Conservation (phyloP, 192 early-diverging fungal species). For the Dimargaris cristalligena region DNA sequence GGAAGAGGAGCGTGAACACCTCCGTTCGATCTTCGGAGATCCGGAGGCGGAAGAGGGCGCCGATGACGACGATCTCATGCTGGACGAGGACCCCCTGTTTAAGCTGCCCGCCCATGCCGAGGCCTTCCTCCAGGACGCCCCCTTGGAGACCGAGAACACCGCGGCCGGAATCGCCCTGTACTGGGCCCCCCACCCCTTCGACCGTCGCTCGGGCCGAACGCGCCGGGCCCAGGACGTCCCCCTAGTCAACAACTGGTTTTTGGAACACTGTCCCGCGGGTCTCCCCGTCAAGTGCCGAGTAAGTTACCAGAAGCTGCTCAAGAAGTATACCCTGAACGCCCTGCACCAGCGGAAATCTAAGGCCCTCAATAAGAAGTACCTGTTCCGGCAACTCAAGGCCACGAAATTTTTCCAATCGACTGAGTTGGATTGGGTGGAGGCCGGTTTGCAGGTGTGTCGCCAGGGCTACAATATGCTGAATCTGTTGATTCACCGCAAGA, state of each 20-base stretch:
- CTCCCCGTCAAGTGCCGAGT: conserved; percentile 97
- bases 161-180: conserved; percentile 82
- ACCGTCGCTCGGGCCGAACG: conserved; percentile 76
- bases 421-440: conserved; percentile 98
- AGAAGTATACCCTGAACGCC: conserved; percentile 88
- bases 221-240: conserved; percentile 88
- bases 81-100: conserved; percentile 52
- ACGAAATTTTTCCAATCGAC: conserved; percentile 99
- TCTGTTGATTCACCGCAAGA: conserved; percentile 94
- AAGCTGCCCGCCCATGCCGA: conserved; percentile 53
- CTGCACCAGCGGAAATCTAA: conserved; percentile 79
- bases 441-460: conserved; percentile 90
- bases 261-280: conserved; percentile 84
- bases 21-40: conserved; percentile 23
- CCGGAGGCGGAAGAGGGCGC: conserved; percentile 54
- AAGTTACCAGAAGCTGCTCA: conserved; percentile 94
- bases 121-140: conserved; percentile 62
- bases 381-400: conserved; percentile 85
- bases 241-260: conserved; percentile 93
- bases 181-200: conserved; percentile 97
- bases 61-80: conserved; percentile 58
- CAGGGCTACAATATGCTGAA: conserved; percentile 99
- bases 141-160: conserved; percentile 82
- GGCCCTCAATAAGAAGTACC: conserved; percentile 77
- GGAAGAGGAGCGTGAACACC: conserved; percentile 16